Evolutionary conservation across 345 rosid genomes (phyloP).

Genomic region (Eucalyptus sp.): DNA sequence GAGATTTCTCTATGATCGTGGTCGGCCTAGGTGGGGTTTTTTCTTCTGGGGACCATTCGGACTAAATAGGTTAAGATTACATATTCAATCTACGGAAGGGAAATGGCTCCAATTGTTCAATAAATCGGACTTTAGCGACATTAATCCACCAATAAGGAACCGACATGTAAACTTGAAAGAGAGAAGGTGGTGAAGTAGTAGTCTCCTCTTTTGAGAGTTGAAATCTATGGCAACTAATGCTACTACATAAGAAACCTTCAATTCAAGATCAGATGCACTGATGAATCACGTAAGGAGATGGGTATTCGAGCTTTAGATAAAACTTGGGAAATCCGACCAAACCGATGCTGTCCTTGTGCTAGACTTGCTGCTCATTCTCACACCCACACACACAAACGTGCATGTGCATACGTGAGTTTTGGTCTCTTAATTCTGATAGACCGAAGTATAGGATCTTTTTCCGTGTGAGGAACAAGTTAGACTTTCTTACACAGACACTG

Average conservation of each 20-base stretch:
- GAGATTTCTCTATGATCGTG: background rate
- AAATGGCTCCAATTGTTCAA: background rate
- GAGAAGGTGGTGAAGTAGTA: background rate
- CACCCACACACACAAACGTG: background rate
- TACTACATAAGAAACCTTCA: background rate
- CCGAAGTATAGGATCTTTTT: background rate
- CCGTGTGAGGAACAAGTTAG: background rate
- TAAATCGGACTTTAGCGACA: background rate
- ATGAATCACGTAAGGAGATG: background rate
- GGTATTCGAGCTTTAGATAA: background rate
- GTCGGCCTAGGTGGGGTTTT: background rate
- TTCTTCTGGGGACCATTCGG: background rate
- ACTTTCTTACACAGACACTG: background rate
- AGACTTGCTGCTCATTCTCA: background rate
- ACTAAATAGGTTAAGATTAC: background rate
- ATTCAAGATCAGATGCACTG: background rate
- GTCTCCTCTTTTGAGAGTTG: background rate
- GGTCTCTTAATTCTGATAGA: background rate
- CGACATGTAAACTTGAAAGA: background rate
- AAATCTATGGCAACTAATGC: background rate
- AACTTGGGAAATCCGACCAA: background rate
- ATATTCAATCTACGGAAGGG: background rate
- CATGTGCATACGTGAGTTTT: background rate
- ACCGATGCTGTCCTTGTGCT: background rate
- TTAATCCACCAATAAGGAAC: background rate